Evolutionary conservation across 768 basidiomycete genomes (phyloP).

Genomic region (Cytidiella melzeri): DNA sequence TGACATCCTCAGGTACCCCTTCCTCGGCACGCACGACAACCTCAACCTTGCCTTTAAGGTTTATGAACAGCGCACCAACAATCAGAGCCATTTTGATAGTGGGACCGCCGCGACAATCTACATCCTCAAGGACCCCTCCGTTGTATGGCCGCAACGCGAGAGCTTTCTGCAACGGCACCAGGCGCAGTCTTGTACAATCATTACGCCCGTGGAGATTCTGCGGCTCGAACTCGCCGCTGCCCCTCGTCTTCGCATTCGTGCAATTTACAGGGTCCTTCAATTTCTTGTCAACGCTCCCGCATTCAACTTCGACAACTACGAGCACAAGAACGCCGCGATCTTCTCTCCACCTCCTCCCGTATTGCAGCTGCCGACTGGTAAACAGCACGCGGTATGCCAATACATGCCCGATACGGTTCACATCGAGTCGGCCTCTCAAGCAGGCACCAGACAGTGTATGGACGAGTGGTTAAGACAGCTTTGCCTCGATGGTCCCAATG

Average conservation of each 20-base stretch:
- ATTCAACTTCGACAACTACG: slow-evolving; percentile 9
- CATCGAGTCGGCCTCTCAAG: slow-evolving; percentile 8
- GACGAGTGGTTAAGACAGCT: background rate
- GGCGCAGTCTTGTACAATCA: background rate
- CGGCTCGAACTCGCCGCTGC: background rate
- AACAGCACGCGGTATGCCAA: background rate
- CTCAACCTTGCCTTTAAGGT: slow-evolving; percentile 29
- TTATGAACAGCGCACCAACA: slow-evolving; percentile 33
- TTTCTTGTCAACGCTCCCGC: slow-evolving; percentile 3
- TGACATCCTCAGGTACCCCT: slow-evolving; percentile 21
- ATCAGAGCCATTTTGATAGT: slow-evolving; percentile 29
- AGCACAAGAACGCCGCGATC: slow-evolving; percentile 1
- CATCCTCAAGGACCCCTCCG: slow-evolving; percentile 6
- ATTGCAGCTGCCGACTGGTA: slow-evolving; percentile 8
- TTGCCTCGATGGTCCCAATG: background rate
- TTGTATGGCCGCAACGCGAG: background rate
- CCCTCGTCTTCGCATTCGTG: background rate
- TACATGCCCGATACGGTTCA: slow-evolving; percentile 8
- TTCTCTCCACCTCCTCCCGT: slow-evolving; percentile 5
- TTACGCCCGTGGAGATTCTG: background rate
- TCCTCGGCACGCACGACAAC: slow-evolving; percentile 33
- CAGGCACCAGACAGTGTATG: slow-evolving; percentile 3
- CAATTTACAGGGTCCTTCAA: background rate
- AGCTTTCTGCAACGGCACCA: background rate
- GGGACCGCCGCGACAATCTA: slow-evolving; percentile 29